Base-by-base conservation (phyloP, 2,329 filamentous ascomycete species). In the Diaporthe citriasiana region DNA sequence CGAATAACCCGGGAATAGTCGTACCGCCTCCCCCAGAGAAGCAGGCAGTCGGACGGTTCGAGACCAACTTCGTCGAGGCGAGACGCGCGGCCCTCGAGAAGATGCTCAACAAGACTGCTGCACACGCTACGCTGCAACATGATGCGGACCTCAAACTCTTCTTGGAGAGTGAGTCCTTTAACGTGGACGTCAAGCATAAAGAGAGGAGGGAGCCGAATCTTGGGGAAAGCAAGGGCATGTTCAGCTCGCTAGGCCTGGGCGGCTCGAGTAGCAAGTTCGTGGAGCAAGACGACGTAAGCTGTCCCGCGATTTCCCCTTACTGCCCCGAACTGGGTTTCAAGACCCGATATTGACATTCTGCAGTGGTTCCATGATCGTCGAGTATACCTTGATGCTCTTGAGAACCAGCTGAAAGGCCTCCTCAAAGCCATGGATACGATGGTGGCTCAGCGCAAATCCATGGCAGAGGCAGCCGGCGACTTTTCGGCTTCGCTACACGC, bases 291-390 rank as follows among this genome's bases (percentile, higher is more conserved):
- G 97, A 99, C 85, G 93, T 95, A 83, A 87, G 93, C 86, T 45
- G 45, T 47, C 68, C 35, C 22, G 3, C 27, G 19, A 19, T 40
- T 53, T 40, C 68, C 27, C 22, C 4, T 19, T 19, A 19, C 40
- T 70, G 9, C 33, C 35, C 1, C 47, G 8, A 15, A 10, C 59
- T 9, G 17, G 38, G 3, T 4, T 60, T 38, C 7, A 25, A 10
- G 9, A 2, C 10, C n/a, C 27, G 4, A 10, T 17, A 30, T 63
- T 75, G 35, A 75, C 53, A 30, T 17, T 6, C 2, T 10, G 38
- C 74, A 95, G 93, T 99, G 96, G 97, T 99, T 99, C 85, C 96
- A 99, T 79, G 97, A 99, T 78, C 95, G 97, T 76, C 94, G 93
- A 79, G 91, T 98, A 72, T 99, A 99, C 81, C 90, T 99, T 15